Evolutionary conservation across 2,329 filamentous ascomycete genomes (phyloP).

Genomic region (Cytospora paraplurivora): DNA sequence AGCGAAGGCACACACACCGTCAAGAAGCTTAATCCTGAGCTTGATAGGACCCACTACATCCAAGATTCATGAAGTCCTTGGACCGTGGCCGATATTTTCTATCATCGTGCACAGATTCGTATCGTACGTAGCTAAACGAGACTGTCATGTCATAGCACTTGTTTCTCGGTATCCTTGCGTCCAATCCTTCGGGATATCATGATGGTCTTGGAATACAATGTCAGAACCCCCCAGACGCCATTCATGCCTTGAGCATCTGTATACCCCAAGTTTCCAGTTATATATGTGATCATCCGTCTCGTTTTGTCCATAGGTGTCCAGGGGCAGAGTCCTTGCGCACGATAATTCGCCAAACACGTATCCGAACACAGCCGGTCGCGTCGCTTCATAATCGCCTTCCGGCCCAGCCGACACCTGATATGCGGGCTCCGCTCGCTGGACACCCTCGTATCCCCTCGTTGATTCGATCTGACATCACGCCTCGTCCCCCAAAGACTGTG

Average conservation of each 20-base stretch:
- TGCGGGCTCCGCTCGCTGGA: background rate
- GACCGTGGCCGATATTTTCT: background rate
- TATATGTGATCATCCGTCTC: background rate
- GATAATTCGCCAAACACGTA: background rate
- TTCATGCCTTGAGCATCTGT: background rate
- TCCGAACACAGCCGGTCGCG: background rate
- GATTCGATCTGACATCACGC: too few species aligned
- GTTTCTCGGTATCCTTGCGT: background rate
- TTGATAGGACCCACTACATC: background rate
- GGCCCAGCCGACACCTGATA: background rate
- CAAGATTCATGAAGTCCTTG: background rate
- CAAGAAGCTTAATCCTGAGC: background rate
- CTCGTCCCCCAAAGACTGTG: background rate
- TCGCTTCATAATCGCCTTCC: background rate
- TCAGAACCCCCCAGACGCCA: background rate
- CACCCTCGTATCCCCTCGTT: background rate
- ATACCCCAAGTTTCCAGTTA: background rate
- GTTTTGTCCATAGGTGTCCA: background rate
- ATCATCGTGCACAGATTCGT: background rate
- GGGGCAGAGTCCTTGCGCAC: background rate
- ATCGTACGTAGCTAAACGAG: background rate
- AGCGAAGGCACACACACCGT: background rate
- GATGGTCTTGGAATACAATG: background rate
- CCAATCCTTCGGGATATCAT: slow-evolving; percentile 17
- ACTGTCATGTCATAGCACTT: too few species aligned